These are phyloP conservation scores for Nakazawaea holstii DNA, from an alignment of 805 yeast species.

Conservation along the genomic window DNA sequence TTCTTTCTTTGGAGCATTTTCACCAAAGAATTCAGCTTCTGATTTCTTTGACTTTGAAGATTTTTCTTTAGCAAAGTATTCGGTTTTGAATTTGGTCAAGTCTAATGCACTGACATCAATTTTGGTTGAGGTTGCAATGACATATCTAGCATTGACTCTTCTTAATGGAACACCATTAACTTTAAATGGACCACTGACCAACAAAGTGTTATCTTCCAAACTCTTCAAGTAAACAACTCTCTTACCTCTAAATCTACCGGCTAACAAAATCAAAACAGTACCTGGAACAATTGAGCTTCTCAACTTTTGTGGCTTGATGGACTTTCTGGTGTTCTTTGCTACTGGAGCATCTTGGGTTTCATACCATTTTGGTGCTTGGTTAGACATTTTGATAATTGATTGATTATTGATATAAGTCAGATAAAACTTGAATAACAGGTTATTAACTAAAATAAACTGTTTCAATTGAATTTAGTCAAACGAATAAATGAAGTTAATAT, in stretches of 20 bases:
- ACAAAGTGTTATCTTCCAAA: slow-evolving; percentile 95
- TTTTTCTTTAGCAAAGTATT: slow-evolving; percentile 96
- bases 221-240: slow-evolving; percentile 97
- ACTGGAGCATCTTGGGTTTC: slow-evolving; percentile 88
- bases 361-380: slow-evolving; percentile 83
- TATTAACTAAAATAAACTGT: not conserved
- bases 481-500: too few species aligned
- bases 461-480: too few species aligned
- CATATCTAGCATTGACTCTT: slow-evolving; percentile 98
- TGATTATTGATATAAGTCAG: too few species aligned
- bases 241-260: slow-evolving; percentile 99
- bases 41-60: slow-evolving; percentile 74
- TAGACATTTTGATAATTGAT: slow-evolving; percentile 19
- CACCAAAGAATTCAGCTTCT: slow-evolving; percentile 88
- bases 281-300: slow-evolving; percentile 97
- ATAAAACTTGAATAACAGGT: not conserved
- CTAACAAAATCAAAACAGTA: slow-evolving; percentile 92
- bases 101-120: slow-evolving; percentile 75
- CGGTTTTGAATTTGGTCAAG: slow-evolving; percentile 86
- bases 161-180: slow-evolving; percentile 99
- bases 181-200: slow-evolving; percentile 99
- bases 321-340: slow-evolving; percentile 86
- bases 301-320: slow-evolving; percentile 88
- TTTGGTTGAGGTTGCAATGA: slow-evolving; percentile 96
- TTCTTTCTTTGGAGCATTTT: slow-evolving; percentile 72